Evolutionary conservation across 371 early-diverging fungal species (phyloP).

Genomic region (Blakeslea trispora): DNA sequence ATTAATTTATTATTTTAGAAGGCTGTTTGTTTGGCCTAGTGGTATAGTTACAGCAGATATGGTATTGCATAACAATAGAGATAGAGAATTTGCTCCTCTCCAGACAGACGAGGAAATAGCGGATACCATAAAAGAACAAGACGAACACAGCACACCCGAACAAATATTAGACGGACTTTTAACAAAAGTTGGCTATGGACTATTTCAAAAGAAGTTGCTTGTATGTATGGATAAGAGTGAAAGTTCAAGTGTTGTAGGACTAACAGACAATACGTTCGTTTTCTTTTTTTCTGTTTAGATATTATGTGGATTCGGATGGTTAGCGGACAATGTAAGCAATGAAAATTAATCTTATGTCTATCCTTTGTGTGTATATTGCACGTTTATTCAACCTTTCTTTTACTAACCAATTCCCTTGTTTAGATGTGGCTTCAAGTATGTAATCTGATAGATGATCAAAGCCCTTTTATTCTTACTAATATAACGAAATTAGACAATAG

Average conservation of each 20-base stretch:
- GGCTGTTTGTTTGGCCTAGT: too few species aligned
- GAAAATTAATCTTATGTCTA: neutral
- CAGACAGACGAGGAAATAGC: constrained; percentile 10
- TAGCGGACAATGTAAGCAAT: constrained; percentile 79
- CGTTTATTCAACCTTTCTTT: too few species aligned
- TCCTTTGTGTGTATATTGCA: too few species aligned
- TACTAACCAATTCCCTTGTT: neutral
- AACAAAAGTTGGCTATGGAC: constrained; percentile 73
- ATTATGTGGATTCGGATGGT: constrained; percentile 82
- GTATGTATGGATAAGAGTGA: constrained; percentile 28
- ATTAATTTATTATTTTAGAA: too few species aligned
- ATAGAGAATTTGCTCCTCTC: constrained; percentile 4
- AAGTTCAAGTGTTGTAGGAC: neutral
- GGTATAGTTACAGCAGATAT: too few species aligned
- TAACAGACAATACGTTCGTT: too few species aligned
- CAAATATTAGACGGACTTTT: constrained; percentile 62
- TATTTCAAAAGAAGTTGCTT: constrained; percentile 76
- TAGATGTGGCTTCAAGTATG: constrained; percentile 75
- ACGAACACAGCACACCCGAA: constrained; percentile 14
- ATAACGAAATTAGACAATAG: constrained; percentile 57
- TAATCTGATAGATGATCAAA: too few species aligned
- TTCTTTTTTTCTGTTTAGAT: constrained; percentile 41
- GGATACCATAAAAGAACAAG: neutral
- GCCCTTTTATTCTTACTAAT: too few species aligned
- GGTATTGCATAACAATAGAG: too few species aligned